Conservation (phyloP, 805 yeast species). For the Candida corydali region DNA sequence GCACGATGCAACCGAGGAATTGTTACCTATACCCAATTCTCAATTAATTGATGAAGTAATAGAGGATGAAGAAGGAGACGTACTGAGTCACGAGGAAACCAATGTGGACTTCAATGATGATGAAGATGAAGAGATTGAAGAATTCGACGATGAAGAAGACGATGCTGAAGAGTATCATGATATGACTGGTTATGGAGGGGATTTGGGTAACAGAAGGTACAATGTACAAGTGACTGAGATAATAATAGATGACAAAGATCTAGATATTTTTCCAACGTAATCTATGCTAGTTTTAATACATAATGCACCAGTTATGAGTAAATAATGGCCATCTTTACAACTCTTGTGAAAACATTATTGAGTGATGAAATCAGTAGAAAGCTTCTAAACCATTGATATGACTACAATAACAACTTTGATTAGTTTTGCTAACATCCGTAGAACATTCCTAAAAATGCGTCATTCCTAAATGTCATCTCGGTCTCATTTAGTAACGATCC, state of each 20-base stretch:
- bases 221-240: slow-evolving; percentile 42
- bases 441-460: too few relatives aligned
- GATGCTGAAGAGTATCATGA: slow-evolving; percentile 15
- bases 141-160: slow-evolving; percentile 10
- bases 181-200: slow-evolving; percentile 17
- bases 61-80: slow-evolving; percentile 7
- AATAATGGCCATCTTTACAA: too few relatives aligned
- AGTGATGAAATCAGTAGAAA: too few relatives aligned
- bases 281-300: too few relatives aligned
- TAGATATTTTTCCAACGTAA: slow-evolving; percentile 20
- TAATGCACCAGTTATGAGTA: too few relatives aligned
- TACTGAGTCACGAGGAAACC: slow-evolving; percentile 11
- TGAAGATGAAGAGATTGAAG: slow-evolving; percentile 11
- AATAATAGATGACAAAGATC: slow-evolving; percentile 31
- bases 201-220: slow-evolving; percentile 21
- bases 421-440: too few relatives aligned
- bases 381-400: too few relatives aligned
- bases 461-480: too few relatives aligned
- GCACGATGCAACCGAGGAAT: slow-evolving; percentile 8
- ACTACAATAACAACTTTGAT: too few relatives aligned
- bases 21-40: slow-evolving; percentile 16
- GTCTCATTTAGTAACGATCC: too few relatives aligned
- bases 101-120: slow-evolving; percentile 14
- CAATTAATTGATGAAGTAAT: slow-evolving; percentile 12
- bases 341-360: too few relatives aligned